phyloP scores from a whole-genome alignment of 2,329 filamentous ascomycete species.

The Diaporthe longicolla region DNA sequence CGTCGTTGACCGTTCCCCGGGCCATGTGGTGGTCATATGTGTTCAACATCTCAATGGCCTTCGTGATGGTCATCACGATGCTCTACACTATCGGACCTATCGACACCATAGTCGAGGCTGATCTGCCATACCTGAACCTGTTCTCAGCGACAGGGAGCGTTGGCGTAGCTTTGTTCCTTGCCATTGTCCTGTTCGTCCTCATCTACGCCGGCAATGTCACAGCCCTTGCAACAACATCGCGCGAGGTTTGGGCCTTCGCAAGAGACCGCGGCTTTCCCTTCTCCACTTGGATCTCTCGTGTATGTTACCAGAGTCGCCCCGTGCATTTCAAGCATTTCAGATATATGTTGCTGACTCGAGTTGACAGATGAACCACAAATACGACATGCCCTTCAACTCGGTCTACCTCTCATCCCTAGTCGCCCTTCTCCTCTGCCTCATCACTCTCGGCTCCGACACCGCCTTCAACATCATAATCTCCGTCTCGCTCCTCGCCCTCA shows the following conservation, averaged over 20 bases:
- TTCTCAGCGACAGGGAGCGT: conserved; percentile 37
- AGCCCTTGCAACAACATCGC: conserved; percentile 39
- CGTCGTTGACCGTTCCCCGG: conserved; percentile 35
- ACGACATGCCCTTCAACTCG: conserved; percentile 52
- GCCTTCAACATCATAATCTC: conserved; percentile 55
- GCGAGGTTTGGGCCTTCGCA: conserved; percentile 41
- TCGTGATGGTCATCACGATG: conserved; percentile 39
- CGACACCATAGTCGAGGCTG: conserved; percentile 36
- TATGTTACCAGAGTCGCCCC: neutral
- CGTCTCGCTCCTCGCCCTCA: conserved; percentile 50
- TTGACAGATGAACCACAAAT: conserved; percentile 36
- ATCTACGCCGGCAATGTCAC: conserved; percentile 38
- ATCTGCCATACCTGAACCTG: conserved; percentile 39
- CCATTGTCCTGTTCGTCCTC: conserved; percentile 33
- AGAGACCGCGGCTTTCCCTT: conserved; percentile 39
- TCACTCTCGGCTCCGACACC: conserved; percentile 52
- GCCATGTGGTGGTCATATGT: conserved; percentile 42
- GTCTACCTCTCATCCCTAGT: conserved; percentile 49
- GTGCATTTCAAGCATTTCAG: accelerated
- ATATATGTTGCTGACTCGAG: neutral
- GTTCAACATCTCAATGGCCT: conserved; percentile 35
- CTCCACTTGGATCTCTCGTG: conserved; percentile 38
- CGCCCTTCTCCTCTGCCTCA: conserved; percentile 51
- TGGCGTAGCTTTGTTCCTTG: conserved; percentile 36
- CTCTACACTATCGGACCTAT: conserved; percentile 37